A percentile compares a stretch with the other conserved stretches of the same genome.
Conservation (phyloP, 805 yeast species). For the Metschnikowia proteae region DNA sequence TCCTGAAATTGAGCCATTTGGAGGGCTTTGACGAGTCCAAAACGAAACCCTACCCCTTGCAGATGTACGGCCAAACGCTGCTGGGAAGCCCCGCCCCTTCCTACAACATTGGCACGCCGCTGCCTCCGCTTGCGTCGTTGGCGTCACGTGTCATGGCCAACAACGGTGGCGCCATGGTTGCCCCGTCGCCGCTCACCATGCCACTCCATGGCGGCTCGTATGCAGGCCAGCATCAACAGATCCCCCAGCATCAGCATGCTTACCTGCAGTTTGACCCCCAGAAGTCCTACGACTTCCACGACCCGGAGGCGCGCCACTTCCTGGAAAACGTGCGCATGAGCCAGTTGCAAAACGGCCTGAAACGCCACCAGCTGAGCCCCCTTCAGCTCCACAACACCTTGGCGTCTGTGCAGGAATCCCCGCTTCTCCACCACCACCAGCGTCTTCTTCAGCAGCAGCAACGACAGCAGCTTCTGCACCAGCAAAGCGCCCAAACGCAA, state of each 20-base stretch:
- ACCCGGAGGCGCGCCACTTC: conserved; percentile 5
- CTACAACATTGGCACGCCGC: conserved; percentile 10
- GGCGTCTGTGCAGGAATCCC: conserved; percentile 7
- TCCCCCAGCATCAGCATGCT: not conserved
- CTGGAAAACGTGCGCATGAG: conserved; percentile 3
- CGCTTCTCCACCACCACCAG: conserved; percentile 11
- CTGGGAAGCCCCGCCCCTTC: conserved; percentile 3
- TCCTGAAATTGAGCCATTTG: conserved; percentile 3
- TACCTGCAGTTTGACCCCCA: conserved; percentile 4
- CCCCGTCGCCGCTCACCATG: conserved; percentile 11
- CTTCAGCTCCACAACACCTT: conserved; percentile 2
- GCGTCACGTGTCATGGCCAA: conserved; percentile 9
- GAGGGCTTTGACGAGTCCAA: conserved; percentile 7
- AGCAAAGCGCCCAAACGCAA: conserved; percentile 2
- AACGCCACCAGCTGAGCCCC: not conserved
- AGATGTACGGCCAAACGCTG: conserved; percentile 8
- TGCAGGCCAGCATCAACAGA: conserved; percentile 10
- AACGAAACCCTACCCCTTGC: conserved; percentile 9
- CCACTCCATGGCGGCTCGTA: conserved; percentile 3
- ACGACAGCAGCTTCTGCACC: conserved; percentile 6
- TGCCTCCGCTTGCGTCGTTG: conserved; percentile 9
- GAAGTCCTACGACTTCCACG: conserved; percentile 6
- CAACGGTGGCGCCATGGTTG: conserved; percentile 6
- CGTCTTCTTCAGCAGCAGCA: conserved; percentile 7
- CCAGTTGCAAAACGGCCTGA: conserved; percentile 1